Evolutionary conservation across 768 basidiomycete genomes (phyloP), one percentile per base, ranked within the genome.

Genomic region (Boletus rubroflammeus): DNA sequence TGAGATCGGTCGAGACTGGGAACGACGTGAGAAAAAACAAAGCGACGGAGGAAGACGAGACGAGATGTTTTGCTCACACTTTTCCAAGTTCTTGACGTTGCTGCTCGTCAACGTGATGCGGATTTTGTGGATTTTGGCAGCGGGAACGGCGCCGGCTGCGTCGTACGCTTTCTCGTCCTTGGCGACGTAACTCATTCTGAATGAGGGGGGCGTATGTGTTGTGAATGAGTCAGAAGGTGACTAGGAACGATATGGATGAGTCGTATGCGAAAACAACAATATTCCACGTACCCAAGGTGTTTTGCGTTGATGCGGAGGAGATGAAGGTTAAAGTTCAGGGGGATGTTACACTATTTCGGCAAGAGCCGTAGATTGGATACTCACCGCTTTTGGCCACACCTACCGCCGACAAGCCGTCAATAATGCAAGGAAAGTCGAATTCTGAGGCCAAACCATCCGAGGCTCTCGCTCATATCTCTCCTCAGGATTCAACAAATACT

Each of bases 131-230:
- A 93, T 84, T 77, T 98, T 95, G 71, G 91, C 88, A 61, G 83
- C 78, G 68, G 90, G 87, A 58, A 93, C 84, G 60, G 88, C 88
- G 67, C 92, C 92, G 45, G 90, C 87, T 57, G 92, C 93, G 64
- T 98, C 97, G 81, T 93, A 94, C 73, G 97, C 94, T 75, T 98
- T 94, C 75, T 94, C 93, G 74, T 88, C 90, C 85, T 93, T 93
- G 81, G 92, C 90, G 91, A 93, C 93, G 89, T 95, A 93, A 90
- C 90, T 92, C 92, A 93, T 93, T 76, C 71, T 88, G 62, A 55
- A 67, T 21, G 38, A 52, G 50, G 19, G 10, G 23, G 23, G 23
- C n/a, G 51, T 43, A 32, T 26, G 3, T 43, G 42, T 59, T 54
- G 53, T 58, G 67, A 77, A 78, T 77, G 84, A 87, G 85, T 84